A percentile compares a stretch with the other conserved stretches of the same genome.
Evolutionary conservation across 2,329 filamentous ascomycete species (phyloP).

Genomic region (Fusarium subtropicale): DNA sequence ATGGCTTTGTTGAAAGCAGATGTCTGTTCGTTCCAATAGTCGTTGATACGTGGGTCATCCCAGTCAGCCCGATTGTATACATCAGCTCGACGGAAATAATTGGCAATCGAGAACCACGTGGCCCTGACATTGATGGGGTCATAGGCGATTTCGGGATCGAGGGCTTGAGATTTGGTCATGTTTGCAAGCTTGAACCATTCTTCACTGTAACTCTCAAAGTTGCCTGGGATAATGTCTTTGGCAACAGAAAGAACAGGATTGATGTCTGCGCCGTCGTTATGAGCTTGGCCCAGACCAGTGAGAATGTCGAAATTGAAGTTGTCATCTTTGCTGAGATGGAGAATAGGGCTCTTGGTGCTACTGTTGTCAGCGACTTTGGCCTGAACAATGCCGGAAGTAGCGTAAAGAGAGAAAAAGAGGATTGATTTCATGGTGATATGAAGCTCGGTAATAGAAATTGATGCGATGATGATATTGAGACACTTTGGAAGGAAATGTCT

Average conservation of each 20-base stretch:
- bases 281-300: slow-evolving; percentile 9
- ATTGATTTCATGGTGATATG: slow-evolving; percentile 5
- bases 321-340: slow-evolving; percentile 19
- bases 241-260: slow-evolving; percentile 50
- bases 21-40: slow-evolving; percentile 52
- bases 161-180: slow-evolving; percentile 29
- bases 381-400: fast-evolving
- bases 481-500: fast-evolving
- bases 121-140: slow-evolving; percentile 44
- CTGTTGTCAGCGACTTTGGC: background rate
- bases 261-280: slow-evolving; percentile 38
- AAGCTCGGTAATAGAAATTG: background rate
- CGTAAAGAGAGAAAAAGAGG: background rate
- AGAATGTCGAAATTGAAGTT: slow-evolving; percentile 38
- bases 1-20: slow-evolving; percentile 56
- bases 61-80: slow-evolving; percentile 57
- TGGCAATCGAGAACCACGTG: slow-evolving; percentile 53
- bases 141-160: slow-evolving; percentile 31
- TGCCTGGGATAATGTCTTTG: slow-evolving; percentile 37
- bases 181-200: slow-evolving; percentile 44
- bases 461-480: fast-evolving
- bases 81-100: slow-evolving; percentile 57
- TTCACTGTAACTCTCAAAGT: slow-evolving; percentile 43
- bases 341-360: background rate
- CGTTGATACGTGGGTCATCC: slow-evolving; percentile 55